Evolutionary conservation across 768 basidiomycete genomes (phyloP).

Genomic region (Termitomyces sp.): DNA sequence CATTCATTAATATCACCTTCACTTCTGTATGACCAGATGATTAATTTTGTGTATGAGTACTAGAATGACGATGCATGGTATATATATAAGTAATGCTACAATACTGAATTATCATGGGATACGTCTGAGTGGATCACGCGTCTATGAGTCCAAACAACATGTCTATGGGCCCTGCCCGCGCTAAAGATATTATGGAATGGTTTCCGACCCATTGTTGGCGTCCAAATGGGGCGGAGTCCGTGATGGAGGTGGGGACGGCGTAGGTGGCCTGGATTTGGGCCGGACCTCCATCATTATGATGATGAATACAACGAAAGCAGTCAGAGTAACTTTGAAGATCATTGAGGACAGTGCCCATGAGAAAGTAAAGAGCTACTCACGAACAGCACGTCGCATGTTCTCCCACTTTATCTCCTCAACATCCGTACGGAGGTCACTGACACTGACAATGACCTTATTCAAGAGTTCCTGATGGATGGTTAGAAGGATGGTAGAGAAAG

Average conservation of each 20-base stretch:
- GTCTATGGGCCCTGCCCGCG: slow-evolving; percentile 1
- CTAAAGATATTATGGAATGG: slow-evolving; percentile 22
- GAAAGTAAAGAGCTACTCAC: slow-evolving; percentile 36
- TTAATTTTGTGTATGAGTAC: slow-evolving; percentile 15
- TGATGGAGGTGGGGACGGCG: slow-evolving; percentile 14
- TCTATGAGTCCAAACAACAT: neutral
- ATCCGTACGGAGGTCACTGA: slow-evolving; percentile 76
- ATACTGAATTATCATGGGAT: slow-evolving; percentile 40
- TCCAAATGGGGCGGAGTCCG: slow-evolving; percentile 27
- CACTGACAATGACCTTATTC: slow-evolving; percentile 66
- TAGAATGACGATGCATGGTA: slow-evolving; percentile 18
- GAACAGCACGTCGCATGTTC: slow-evolving; percentile 80
- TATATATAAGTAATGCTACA: slow-evolving; percentile 28
- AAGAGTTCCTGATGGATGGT: slow-evolving; percentile 55
- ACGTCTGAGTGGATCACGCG: slow-evolving; percentile 12
- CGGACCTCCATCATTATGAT: slow-evolving; percentile 69
- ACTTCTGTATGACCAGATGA: slow-evolving; percentile 8
- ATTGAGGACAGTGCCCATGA: slow-evolving; percentile 1
- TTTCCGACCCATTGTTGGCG: slow-evolving; percentile 28
- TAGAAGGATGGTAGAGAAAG: neutral
- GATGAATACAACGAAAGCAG: slow-evolving; percentile 65
- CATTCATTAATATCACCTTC: slow-evolving; percentile 2
- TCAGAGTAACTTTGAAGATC: slow-evolving; percentile 47
- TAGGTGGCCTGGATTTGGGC: slow-evolving; percentile 32
- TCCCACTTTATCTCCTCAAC: slow-evolving; percentile 89